Percentiles rank a stretch among this genome's conserved stretches.
Conservation (phyloP, 1,284 basidiomycete species). For the Phellopilus nigrolimitatus region DNA sequence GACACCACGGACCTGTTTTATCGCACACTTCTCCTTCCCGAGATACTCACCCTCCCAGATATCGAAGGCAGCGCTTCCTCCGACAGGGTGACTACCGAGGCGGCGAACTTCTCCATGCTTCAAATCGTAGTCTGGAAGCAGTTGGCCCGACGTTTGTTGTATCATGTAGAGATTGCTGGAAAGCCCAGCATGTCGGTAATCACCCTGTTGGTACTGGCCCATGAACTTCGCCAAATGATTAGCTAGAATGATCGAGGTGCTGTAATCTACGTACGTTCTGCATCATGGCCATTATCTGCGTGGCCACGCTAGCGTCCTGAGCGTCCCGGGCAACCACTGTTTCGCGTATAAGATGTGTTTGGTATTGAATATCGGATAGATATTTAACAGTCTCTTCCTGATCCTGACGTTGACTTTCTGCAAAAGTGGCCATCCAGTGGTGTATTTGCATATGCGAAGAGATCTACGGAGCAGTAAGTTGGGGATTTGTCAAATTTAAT, state of each 20-base stretch:
- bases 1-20: slow-evolving; percentile 50
- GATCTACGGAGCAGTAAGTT: slow-evolving; percentile 31
- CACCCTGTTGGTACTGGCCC: slow-evolving; percentile 32
- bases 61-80: slow-evolving; percentile 46
- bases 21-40: slow-evolving; percentile 46
- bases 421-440: slow-evolving; percentile 42
- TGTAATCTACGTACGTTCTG: slow-evolving; percentile 34
- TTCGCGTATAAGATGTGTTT: slow-evolving; percentile 33
- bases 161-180: slow-evolving; percentile 45
- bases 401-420: slow-evolving; percentile 35
- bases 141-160: slow-evolving; percentile 37
- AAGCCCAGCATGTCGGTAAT: slow-evolving; percentile 37
- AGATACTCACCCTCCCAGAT: slow-evolving; percentile 52
- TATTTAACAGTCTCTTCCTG: slow-evolving; percentile 37
- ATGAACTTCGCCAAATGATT: slow-evolving; percentile 28
- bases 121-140: slow-evolving; percentile 46
- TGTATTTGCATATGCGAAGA: slow-evolving; percentile 41
- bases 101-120: slow-evolving; percentile 47
- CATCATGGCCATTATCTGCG: slow-evolving; percentile 42
- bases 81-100: slow-evolving; percentile 42
- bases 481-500: background rate
- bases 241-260: background rate
- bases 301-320: slow-evolving; percentile 38
- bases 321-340: slow-evolving; percentile 29
- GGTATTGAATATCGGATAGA: slow-evolving; percentile 40